Evolutionary conservation across 2,329 filamentous ascomycete genomes (phyloP).

Genomic region (Penicillium crustosum): DNA sequence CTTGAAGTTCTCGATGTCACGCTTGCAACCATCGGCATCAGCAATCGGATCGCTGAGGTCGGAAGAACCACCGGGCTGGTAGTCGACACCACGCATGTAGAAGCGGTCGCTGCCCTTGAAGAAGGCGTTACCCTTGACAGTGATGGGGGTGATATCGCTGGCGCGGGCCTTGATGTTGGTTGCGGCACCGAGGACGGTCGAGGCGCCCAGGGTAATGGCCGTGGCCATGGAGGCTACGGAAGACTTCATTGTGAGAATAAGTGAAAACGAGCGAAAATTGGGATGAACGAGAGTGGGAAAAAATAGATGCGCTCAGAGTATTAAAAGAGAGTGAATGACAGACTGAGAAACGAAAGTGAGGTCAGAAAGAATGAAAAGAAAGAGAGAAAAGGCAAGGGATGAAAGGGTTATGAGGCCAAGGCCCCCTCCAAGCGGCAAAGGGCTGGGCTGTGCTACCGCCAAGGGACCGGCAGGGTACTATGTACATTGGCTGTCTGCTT

Average conservation of each 20-base stretch:
- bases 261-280: slow-evolving; percentile 12
- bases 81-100: slow-evolving; percentile 58
- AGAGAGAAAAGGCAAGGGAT: slow-evolving; percentile 23
- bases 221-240: slow-evolving; percentile 48
- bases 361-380: slow-evolving; percentile 22
- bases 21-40: slow-evolving; percentile 67
- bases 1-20: slow-evolving; percentile 79
- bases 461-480: neutral
- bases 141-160: slow-evolving; percentile 53
- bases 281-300: slow-evolving; percentile 16
- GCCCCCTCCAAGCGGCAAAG: neutral
- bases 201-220: slow-evolving; percentile 48
- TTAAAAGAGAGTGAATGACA: slow-evolving; percentile 26
- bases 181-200: slow-evolving; percentile 48
- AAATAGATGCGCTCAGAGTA: slow-evolving; percentile 6
- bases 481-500: slow-evolving; percentile 6
- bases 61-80: slow-evolving; percentile 65
- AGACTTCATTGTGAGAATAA: slow-evolving; percentile 53
- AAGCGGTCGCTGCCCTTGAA: slow-evolving; percentile 61
- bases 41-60: slow-evolving; percentile 72
- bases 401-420: slow-evolving; percentile 11
- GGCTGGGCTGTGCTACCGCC: slow-evolving; percentile 9
- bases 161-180: slow-evolving; percentile 41
- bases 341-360: slow-evolving; percentile 14
- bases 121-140: slow-evolving; percentile 66